Percentiles rank a stretch among this genome's conserved stretches.
Evolutionary conservation across 1,139 yeast species (phyloP).

Genomic region (Yamadazyma atlantica): DNA sequence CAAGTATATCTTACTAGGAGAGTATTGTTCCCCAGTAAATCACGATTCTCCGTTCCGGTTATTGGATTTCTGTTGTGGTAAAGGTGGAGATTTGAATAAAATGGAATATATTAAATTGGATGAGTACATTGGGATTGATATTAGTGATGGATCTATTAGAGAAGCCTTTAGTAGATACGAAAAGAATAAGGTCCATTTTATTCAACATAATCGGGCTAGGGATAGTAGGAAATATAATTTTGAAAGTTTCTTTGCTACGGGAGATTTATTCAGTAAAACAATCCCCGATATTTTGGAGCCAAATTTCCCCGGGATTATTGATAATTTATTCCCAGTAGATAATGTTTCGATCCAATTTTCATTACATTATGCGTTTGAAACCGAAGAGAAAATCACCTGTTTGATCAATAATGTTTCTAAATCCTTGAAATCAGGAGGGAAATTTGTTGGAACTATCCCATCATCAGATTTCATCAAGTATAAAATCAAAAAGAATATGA

Average conservation of each 20-base stretch:
- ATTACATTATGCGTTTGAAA: constrained; percentile 89
- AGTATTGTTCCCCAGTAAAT: constrained; percentile 28
- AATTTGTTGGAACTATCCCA: constrained; percentile 91
- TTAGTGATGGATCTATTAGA: constrained; percentile 81
- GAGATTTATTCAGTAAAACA: constrained; percentile 79
- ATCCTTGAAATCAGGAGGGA: constrained; percentile 78
- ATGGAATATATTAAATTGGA: constrained; percentile 74
- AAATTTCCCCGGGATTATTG: constrained; percentile 47
- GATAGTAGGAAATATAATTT: constrained; percentile 51
- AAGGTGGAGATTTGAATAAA: constrained; percentile 94
- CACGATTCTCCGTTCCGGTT: constrained; percentile 47
- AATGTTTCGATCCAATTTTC: constrained; percentile 89
- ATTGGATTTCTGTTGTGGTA: constrained; percentile 93
- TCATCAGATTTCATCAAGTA: constrained; percentile 80
- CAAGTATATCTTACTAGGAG: constrained; percentile 80
- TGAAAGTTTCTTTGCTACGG: constrained; percentile 83
- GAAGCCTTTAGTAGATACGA: constrained; percentile 81
- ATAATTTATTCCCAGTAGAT: constrained; percentile 80
- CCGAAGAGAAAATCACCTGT: constrained; percentile 74
- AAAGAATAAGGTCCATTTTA: constrained; percentile 28
- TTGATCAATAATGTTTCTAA: constrained; percentile 74
- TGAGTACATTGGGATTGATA: constrained; percentile 87
- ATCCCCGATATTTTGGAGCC: constrained; percentile 74
- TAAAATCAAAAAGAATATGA: constrained; percentile 47
- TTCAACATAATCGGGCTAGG: constrained; percentile 38